Base-by-base conservation (phyloP, 2,329 filamentous ascomycete species). In the Talaromyces sp. region DNA sequence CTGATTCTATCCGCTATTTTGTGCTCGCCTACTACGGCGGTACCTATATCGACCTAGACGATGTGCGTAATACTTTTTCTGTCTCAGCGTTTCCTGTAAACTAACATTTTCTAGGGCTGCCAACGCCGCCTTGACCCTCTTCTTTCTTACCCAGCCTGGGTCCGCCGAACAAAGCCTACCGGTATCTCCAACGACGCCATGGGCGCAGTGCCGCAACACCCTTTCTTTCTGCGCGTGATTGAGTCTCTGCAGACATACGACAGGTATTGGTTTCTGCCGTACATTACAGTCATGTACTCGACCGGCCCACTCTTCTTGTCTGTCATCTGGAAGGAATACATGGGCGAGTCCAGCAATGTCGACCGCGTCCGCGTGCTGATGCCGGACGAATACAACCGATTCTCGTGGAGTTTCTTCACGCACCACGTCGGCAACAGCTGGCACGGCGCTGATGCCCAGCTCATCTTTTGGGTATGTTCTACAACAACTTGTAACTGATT, bases 101-200 rank as follows among this genome's bases (percentile, higher is more conserved):
- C 59, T 61, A 13, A 62, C 39, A 7, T 27, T 28, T 55, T 25
- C 22, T 47, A 87, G 85, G 88, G 88, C 67, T 91, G 88, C 78
- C 84, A 86, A 67, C 83, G 86, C 62, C 83, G 83, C 56, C 81
- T 90, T 55, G 88, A 90, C 68, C 87, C 87, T 58, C 81, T 90
- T 15, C 84, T 89, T 61, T 80, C 81, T 57, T 91, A 90, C 74
- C 85, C 85, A 19, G 86, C 88, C 49, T 91, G 87, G 84, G 80
- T 90, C 15, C 85, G 88, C 65, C 85, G 86, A 65, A 93, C 90
- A 0, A 78, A 83, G 2, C 90, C 90, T 2, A 93, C 90, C 1
- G 90, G 90, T 64, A 90, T 93, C 67, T 90, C 87, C 66, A 93
- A 93, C 78, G 90, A 93, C 69, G 88, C 87, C 47, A 92, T 93